Percentiles rank a stretch among this genome's conserved stretches.
Evolutionary conservation across 129 eudicot species (phyloP).

Genomic region (Daucus carota): DH1_v3.0 NC_030381.2:43884501-43885000

Average conservation of each 20-base stretch:
- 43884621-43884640: background rate
- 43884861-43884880: background rate
- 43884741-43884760: background rate
- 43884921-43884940: conserved; percentile 92
- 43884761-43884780: background rate
- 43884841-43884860: background rate
- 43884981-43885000: conserved; percentile 97
- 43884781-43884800: background rate
- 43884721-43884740: background rate
- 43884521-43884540: too few species aligned
- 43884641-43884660: background rate
- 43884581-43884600: background rate
- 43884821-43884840: background rate
- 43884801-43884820: background rate
- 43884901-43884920: conserved; percentile 85
- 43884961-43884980: conserved; percentile 80
- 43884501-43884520: too few species aligned
- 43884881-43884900: conserved; percentile 37
- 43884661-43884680: background rate
- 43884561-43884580: background rate
- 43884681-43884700: background rate
- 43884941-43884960: conserved; percentile 81
- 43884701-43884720: background rate
- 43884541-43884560: background rate
- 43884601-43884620: background rate